Percentiles rank a stretch among this genome's conserved stretches.
Conservation (phyloP, 805 yeast genomes). For the Wickerhamomyces queroliae region DNA sequence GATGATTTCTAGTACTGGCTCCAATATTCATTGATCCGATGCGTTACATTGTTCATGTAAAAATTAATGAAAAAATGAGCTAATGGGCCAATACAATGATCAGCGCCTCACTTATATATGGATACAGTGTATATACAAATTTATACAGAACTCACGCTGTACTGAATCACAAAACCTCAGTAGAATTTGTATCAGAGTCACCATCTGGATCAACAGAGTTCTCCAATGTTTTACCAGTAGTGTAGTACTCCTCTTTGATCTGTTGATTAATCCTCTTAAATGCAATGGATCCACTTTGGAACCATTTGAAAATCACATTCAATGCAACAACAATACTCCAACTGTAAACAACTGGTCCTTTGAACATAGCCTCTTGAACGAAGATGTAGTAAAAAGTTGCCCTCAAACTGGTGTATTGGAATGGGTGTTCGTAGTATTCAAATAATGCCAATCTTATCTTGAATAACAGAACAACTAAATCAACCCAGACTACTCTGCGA, state of each 20-base stretch:
- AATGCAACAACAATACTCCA: conserved; percentile 19
- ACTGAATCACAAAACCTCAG: no score
- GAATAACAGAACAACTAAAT: conserved; percentile 9
- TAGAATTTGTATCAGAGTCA: no score
- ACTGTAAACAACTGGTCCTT: conserved; percentile 4
- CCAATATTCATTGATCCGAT: no score
- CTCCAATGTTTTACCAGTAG: conserved; percentile 50
- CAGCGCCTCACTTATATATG: no score
- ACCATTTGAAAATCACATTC: conserved; percentile 1
- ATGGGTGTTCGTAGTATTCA: conserved; percentile 14
- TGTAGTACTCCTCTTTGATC: conserved; percentile 54
- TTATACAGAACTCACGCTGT: no score
- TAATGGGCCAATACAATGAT: no score
- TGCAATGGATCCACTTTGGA: background rate
- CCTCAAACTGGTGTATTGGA: conserved; percentile 12
- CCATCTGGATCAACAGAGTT: conserved; percentile 6
- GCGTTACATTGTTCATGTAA: no score
- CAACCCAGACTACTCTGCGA: conserved; percentile 1
- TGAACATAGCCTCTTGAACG: conserved; percentile 2
- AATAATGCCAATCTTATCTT: conserved; percentile 10
- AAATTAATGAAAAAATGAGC: no score
- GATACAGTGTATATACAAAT: no score
- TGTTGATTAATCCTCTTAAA: conserved; percentile 29
- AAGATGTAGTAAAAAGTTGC: conserved; percentile 12
- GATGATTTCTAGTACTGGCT: no score